Evolutionary conservation across 1,284 basidiomycete species (phyloP).

Genomic region (Ceratobasidium sp.): DNA sequence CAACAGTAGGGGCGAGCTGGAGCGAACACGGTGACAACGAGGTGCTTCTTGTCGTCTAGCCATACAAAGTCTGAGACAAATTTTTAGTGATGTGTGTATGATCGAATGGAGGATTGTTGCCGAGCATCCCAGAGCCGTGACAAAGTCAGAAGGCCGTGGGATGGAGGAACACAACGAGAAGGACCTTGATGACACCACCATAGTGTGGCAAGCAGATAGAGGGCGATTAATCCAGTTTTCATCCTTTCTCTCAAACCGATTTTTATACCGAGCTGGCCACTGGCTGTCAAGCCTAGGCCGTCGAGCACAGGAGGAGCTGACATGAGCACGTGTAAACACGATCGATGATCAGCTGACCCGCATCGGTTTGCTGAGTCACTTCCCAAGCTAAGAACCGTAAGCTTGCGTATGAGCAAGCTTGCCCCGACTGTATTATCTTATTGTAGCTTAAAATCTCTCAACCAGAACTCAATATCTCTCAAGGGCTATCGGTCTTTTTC

Average conservation of each 20-base stretch:
- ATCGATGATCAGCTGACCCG: conserved; percentile 1
- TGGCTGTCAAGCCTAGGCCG: too few species aligned
- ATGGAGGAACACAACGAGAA: not conserved
- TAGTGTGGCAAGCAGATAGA: conserved; percentile 92
- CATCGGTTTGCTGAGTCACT: not conserved
- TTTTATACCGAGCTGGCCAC: too few species aligned
- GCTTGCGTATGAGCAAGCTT: not conserved
- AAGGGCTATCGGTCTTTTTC: not conserved
- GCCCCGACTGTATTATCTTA: not conserved
- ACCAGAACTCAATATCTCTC: too few species aligned
- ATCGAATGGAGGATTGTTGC: conserved; percentile 70
- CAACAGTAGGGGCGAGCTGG: conserved; percentile 25
- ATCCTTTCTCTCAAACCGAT: too few species aligned
- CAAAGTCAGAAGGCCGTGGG: conserved; percentile 32
- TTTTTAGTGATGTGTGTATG: conserved; percentile 92
- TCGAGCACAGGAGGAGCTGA: too few species aligned
- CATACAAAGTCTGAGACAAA: conserved; percentile 96
- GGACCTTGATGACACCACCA: conserved; percentile 91
- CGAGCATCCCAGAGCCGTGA: conserved; percentile 90
- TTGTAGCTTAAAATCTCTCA: not conserved
- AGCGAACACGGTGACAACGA: conserved; percentile 84
- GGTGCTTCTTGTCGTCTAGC: conserved; percentile 85
- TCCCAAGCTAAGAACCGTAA: too few species aligned
- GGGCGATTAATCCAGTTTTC: too few species aligned
- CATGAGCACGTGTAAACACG: not conserved